Base-by-base conservation (phyloP, 2,329 filamentous ascomycete genomes). In the Fusarium tanahbumbuense region DNA sequence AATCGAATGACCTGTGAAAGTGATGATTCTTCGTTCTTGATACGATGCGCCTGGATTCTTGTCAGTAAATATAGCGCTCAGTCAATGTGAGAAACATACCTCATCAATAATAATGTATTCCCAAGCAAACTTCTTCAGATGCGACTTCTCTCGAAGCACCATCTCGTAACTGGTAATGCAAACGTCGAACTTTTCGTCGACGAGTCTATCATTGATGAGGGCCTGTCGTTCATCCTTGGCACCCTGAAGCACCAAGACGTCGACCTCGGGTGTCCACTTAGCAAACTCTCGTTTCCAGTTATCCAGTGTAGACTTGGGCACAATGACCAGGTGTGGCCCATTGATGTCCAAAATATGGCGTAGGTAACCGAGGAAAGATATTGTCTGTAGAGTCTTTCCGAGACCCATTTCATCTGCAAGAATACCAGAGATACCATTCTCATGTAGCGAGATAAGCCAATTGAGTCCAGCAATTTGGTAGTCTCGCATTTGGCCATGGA, bases 81-180 rank as follows among this genome's bases (percentile, higher is more conserved):
- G 12, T n/a, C 6, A n/a, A 25, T 13, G 15, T 13, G 3, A 37
- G 8, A 45, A 45, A 44, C 73, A 42, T 72, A 81, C 80, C 74
- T 99, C 96, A 76, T 99, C 96, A 70, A 99, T 97, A 73, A 99
- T 97, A 80, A 99, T 99, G 81, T 99, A 99, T 80, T 99, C 95
- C 96, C 96, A 99, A 0, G 96, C 94, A 79, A 99, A 97, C 80
- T 98, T 98, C 83, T 96, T 97, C 72, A 99, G 81, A 73, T 97
- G 93, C 2, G 92, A 86, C 83, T 99, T 98, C 78, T 99, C 96
- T 61, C 96, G 90, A 15, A 99, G 86, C 64, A 99, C 94, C 95
- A 99, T 98, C 80, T 99, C 96, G 82, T 99, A 99, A 79, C 94
- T 98, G 16, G 96, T 99, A 78, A 99, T 93, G 82, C 95, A 98